Evolutionary conservation across 495 filamentous ascomycete species (phyloP).

Genomic region (Penicillium fimorum): DNA sequence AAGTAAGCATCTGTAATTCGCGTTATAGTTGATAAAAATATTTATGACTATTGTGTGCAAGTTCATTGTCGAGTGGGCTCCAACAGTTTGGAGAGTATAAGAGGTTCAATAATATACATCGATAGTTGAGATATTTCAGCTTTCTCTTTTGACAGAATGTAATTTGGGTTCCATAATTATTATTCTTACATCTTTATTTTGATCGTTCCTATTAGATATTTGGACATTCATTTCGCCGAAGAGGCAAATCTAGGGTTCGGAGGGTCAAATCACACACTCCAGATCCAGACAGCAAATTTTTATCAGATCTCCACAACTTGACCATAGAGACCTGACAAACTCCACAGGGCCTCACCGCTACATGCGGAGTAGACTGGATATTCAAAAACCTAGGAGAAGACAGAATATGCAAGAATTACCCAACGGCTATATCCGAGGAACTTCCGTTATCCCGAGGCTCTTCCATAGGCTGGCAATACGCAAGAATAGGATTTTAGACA

Average conservation of each 20-base stretch:
- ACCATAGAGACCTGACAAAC: background rate
- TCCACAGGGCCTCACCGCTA: constrained; percentile 11
- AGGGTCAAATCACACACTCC: too few species aligned
- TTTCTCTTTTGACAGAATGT: background rate
- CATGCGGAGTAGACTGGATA: constrained; percentile 9
- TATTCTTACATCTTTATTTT: background rate
- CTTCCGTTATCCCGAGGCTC: background rate
- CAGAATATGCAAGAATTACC: too few species aligned
- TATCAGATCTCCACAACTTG: constrained; percentile 5
- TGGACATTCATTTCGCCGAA: background rate
- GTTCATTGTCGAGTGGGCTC: background rate
- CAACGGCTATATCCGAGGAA: constrained; percentile 2
- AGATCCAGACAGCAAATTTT: background rate
- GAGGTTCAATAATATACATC: background rate
- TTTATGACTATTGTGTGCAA: background rate
- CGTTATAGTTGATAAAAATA: background rate
- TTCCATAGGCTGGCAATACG: background rate
- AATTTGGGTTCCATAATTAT: background rate
- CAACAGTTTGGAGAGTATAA: background rate
- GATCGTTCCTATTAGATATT: background rate
- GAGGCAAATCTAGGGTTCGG: background rate
- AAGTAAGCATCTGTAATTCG: background rate
- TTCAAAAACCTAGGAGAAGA: too few species aligned
- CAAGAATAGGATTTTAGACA: background rate
- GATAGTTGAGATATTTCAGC: background rate